Percentiles rank a stretch among this genome's conserved stretches.
Conservation (phyloP, 768 basidiomycete genomes). For the Pleurotus sapidus region DNA sequence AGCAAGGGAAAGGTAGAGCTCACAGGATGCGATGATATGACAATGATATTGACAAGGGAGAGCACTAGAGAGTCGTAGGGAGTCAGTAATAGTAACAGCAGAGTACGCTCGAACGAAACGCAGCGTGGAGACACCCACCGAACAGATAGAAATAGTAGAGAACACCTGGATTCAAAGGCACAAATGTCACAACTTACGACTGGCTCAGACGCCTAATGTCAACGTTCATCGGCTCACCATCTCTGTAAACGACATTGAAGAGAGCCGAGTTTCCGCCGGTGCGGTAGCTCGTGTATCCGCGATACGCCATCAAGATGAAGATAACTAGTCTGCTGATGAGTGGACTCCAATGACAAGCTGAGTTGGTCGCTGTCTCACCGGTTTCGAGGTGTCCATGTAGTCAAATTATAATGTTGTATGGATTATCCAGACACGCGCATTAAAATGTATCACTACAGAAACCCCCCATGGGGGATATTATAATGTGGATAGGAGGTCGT, state of each 20-base stretch:
- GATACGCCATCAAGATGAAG: neutral
- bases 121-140: neutral
- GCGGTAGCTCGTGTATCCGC: neutral
- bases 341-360: neutral
- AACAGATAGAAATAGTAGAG: no score
- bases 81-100: neutral
- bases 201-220: no score
- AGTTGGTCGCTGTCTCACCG: neutral
- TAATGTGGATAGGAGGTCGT: no score
- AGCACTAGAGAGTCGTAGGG: neutral
- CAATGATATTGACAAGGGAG: neutral
- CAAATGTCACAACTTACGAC: neutral
- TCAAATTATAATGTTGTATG: no score
- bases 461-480: no score
- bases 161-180: neutral
- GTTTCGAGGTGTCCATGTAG: neutral
- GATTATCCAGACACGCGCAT: no score
- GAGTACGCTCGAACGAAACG: neutral
- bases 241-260: neutral
- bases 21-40: neutral
- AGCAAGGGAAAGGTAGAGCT: no score
- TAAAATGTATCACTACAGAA: no score
- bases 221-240: neutral
- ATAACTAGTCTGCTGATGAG: neutral
- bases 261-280: neutral